Percentiles rank a stretch among this genome's conserved stretches.
Evolutionary conservation across 1,139 yeast genomes (phyloP).

Genomic region (Geotrichum phurueaensis): DNA sequence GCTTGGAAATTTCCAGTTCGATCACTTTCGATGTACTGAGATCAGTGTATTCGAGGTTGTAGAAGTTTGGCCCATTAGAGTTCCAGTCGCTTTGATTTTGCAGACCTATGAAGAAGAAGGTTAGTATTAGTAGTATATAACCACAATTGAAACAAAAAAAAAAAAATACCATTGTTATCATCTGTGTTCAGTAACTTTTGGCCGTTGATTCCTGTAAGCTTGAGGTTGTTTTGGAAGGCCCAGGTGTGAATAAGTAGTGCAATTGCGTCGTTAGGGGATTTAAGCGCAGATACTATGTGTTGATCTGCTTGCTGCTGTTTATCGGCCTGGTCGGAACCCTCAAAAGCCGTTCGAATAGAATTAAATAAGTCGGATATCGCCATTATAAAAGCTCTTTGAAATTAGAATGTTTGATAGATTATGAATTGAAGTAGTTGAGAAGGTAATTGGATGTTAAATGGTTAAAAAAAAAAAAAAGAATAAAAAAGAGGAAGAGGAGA

Average conservation of each 20-base stretch:
- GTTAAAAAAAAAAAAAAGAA: not conserved
- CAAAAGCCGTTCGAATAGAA: conserved; percentile 1
- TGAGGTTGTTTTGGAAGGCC: conserved; percentile 5
- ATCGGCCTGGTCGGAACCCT: not conserved
- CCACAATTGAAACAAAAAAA: not conserved
- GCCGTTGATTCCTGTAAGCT: conserved; percentile 1
- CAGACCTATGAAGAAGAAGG: not conserved
- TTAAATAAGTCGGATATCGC: not conserved
- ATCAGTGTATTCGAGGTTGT: conserved; percentile 3
- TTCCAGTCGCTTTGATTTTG: conserved; percentile 5
- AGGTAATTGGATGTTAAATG: not conserved
- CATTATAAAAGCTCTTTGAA: not conserved
- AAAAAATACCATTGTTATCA: not conserved
- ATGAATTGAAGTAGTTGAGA: not conserved
- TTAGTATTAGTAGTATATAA: not conserved
- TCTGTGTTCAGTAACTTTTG: not conserved
- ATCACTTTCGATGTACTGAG: not conserved
- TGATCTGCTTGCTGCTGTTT: not conserved
- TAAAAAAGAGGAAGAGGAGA: not conserved
- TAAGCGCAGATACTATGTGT: not conserved
- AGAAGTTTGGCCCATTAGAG: conserved; percentile 11
- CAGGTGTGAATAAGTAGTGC: conserved; percentile 10
- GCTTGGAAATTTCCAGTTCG: conserved; percentile 9
- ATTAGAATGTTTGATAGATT: not conserved
- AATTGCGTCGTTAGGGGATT: conserved; percentile 13